A percentile compares a stretch with the other conserved stretches of the same genome.
These are phyloP conservation scores for Rhamnella rubrinervis DNA, from an alignment of 331 rosid genomes.

Conservation along the genomic window DNA sequence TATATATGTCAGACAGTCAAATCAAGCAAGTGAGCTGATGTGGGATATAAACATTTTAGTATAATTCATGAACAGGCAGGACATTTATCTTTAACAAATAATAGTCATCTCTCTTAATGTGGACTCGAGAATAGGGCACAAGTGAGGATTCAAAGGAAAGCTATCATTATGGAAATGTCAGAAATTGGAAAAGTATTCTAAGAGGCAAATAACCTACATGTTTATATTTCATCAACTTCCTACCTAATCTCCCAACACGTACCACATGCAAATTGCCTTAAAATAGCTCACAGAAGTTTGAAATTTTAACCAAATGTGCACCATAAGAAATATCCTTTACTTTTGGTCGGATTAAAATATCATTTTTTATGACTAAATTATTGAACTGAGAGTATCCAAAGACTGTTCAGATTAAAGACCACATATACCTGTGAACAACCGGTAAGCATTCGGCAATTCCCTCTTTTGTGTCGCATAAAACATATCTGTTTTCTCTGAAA, in stretches of 20 bases:
- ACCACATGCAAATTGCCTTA: not conserved
- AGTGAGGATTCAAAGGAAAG: too few relatives aligned
- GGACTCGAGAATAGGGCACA: too few relatives aligned
- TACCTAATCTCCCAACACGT: not conserved
- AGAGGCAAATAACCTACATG: too few relatives aligned
- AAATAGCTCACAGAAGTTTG: not conserved
- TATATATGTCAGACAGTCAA: too few relatives aligned
- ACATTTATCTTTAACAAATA: too few relatives aligned
- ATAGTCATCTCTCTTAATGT: too few relatives aligned
- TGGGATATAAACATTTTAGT: too few relatives aligned
- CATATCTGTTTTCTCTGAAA: conserved; percentile 76
- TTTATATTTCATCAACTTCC: not conserved
- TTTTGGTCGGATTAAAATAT: not conserved
- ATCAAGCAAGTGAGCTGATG: too few relatives aligned
- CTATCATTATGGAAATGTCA: too few relatives aligned
- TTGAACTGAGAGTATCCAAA: conserved; percentile 1
- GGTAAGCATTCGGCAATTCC: conserved; percentile 80
- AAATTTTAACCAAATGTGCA: not conserved
- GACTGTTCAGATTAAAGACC: not conserved
- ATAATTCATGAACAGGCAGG: too few relatives aligned
- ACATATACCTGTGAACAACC: conserved; percentile 65
- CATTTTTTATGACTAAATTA: not conserved
- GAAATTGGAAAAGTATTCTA: too few relatives aligned
- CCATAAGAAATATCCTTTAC: not conserved
- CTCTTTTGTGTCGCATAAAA: conserved; percentile 91